These are phyloP conservation scores for Annulohypoxylon truncatum DNA, from an alignment of 2,329 filamentous ascomycete species.

Conservation along the genomic window DNA sequence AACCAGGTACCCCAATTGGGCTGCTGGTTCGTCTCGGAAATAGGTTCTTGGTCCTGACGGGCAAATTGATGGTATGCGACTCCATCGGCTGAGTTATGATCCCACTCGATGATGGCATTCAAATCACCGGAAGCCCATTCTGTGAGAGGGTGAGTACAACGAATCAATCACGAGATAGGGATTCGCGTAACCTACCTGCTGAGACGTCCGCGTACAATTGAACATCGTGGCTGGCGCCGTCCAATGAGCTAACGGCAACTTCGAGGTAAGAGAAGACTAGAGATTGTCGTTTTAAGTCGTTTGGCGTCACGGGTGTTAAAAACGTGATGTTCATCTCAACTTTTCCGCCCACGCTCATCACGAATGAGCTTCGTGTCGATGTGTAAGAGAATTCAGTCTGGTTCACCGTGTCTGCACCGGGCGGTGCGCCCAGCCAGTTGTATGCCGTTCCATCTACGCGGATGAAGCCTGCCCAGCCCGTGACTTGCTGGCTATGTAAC, in stretches of 20 bases:
- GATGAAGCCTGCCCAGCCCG: conserved; percentile 76
- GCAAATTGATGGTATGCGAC: conserved; percentile 74
- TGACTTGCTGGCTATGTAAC: conserved; percentile 60
- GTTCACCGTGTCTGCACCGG: conserved; percentile 61
- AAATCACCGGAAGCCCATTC: conserved; percentile 78
- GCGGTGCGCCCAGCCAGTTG: conserved; percentile 74
- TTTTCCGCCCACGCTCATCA: conserved; percentile 70
- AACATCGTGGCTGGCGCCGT: conserved; percentile 71
- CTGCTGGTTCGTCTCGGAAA: conserved; percentile 76
- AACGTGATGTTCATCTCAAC: conserved; percentile 76
- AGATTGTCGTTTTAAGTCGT: conserved; percentile 75
- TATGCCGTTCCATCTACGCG: conserved; percentile 73
- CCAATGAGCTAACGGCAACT: conserved; percentile 70
- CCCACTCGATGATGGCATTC: conserved; percentile 69
- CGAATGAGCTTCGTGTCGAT: conserved; percentile 77
- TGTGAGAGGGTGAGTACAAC: conserved; percentile 49
- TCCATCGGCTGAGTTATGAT: conserved; percentile 61
- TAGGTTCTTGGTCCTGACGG: conserved; percentile 69
- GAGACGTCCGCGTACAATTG: conserved; percentile 80
- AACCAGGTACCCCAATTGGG: conserved; percentile 82
- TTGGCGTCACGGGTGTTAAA: conserved; percentile 74
- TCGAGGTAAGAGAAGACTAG: conserved; percentile 77
- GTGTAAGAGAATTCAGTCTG: conserved; percentile 77
- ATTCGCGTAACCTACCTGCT: conserved; percentile 62
- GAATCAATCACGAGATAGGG: conserved; percentile 4